Evolutionary conservation across 345 rosid genomes (phyloP).

Genomic region (Eucalyptus polyanthemos): DNA sequence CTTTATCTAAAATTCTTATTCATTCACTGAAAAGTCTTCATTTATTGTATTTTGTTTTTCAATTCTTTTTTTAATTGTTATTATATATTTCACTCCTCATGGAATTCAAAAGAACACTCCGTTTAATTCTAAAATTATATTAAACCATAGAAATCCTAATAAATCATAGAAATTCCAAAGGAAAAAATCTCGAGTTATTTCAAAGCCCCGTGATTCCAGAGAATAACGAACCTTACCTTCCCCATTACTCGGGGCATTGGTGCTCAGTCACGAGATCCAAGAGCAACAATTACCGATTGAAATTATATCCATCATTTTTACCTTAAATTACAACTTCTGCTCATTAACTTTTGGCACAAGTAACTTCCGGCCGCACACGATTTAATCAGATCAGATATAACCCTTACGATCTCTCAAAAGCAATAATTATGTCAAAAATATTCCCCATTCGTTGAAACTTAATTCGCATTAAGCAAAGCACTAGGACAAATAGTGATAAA

Average conservation of each 20-base stretch:
- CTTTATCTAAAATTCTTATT: background rate
- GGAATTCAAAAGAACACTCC: background rate
- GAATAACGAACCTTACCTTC: background rate
- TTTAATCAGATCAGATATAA: background rate
- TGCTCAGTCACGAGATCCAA: background rate
- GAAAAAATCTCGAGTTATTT: background rate
- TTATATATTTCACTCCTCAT: background rate
- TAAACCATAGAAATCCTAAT: background rate
- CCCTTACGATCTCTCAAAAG: background rate
- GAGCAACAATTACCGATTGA: background rate
- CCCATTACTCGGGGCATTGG: background rate
- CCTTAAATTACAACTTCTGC: background rate
- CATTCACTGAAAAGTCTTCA: background rate
- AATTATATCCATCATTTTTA: background rate
- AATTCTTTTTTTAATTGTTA: accelerated
- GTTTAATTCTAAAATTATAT: background rate
- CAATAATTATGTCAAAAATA: background rate
- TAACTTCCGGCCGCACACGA: background rate
- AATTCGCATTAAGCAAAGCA: background rate
- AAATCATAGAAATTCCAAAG: too few species aligned
- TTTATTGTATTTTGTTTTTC: background rate
- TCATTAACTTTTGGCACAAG: background rate
- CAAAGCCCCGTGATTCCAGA: background rate
- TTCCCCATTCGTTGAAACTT: background rate
- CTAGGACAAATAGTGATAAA: background rate